phyloP scores from a whole-genome alignment of 2,329 filamentous ascomycete genomes.

The Camillea tinctor region DNA sequence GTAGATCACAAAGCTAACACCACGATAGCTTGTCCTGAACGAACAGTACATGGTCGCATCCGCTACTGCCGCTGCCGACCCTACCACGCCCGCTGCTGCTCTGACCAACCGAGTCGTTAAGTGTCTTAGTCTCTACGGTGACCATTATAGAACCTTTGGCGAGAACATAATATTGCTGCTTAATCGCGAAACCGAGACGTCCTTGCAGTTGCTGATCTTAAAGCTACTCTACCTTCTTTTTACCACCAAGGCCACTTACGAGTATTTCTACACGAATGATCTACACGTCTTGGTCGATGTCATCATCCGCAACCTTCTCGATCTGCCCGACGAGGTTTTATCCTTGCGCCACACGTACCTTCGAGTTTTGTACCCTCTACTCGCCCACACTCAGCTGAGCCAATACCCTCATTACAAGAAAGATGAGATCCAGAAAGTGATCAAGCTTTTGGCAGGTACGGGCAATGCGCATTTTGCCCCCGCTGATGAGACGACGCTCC shows the following conservation, averaged over 20 bases:
- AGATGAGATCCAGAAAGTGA: slow-evolving; percentile 74
- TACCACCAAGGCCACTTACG: slow-evolving; percentile 85
- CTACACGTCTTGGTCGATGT: slow-evolving; percentile 92
- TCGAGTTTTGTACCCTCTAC: slow-evolving; percentile 83
- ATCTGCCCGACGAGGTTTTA: slow-evolving; percentile 79
- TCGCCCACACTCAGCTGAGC: slow-evolving; percentile 88
- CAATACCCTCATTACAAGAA: slow-evolving; percentile 88
- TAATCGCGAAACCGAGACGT: slow-evolving; percentile 93
- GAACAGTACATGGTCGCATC: slow-evolving; percentile 93
- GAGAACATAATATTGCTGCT: slow-evolving; percentile 95
- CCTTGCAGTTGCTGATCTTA: slow-evolving; percentile 90
- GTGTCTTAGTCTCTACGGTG: slow-evolving; percentile 76
- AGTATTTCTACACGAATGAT: slow-evolving; percentile 99
- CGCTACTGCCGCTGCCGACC: slow-evolving; percentile 49
- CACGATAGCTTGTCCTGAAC: slow-evolving; percentile 78
- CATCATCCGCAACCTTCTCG: slow-evolving; percentile 93
- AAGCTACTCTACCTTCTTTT: slow-evolving; percentile 96
- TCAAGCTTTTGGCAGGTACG: slow-evolving; percentile 67
- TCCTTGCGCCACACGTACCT: slow-evolving; percentile 89
- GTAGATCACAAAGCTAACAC: slow-evolving; percentile 2
- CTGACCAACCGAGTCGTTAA: slow-evolving; percentile 95
- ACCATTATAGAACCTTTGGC: slow-evolving; percentile 87
- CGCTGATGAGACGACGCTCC: slow-evolving; percentile 75
- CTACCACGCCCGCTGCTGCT: slow-evolving; percentile 43
- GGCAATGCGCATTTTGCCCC: slow-evolving; percentile 75